phyloP scores from a whole-genome alignment of 192 early-diverging fungal genomes.

The Coemansia sp. region DNA sequence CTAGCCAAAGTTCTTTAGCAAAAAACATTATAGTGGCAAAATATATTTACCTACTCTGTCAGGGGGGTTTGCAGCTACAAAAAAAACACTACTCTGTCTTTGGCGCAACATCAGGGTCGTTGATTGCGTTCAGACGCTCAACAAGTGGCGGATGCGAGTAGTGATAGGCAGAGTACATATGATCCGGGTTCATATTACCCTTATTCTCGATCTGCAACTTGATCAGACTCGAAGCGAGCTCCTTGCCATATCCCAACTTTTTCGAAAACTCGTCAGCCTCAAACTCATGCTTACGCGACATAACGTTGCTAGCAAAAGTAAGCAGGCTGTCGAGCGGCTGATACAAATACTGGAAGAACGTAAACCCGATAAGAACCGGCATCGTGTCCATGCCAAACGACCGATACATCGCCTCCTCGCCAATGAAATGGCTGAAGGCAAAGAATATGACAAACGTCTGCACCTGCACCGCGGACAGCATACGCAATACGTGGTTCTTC shows the following conservation, averaged over 20 bases:
- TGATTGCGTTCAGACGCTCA: slow-evolving; percentile 76
- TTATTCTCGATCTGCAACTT: slow-evolving; percentile 92
- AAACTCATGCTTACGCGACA: slow-evolving; percentile 89
- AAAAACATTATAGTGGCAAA: too few species aligned
- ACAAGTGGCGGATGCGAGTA: slow-evolving; percentile 91
- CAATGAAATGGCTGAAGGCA: slow-evolving; percentile 75
- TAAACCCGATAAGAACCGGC: slow-evolving; percentile 87
- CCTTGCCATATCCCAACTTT: slow-evolving; percentile 75
- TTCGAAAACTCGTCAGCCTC: slow-evolving; percentile 91
- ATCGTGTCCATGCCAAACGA: slow-evolving; percentile 83
- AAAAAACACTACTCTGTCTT: slow-evolving; percentile 40
- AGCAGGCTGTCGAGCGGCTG: slow-evolving; percentile 77
- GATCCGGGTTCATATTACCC: slow-evolving; percentile 83
- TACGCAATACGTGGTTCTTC: slow-evolving; percentile 78
- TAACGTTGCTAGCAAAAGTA: slow-evolving; percentile 74
- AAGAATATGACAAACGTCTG: slow-evolving; percentile 79
- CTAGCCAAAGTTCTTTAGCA: too few species aligned
- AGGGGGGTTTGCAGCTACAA: background rate
- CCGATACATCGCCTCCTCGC: slow-evolving; percentile 73
- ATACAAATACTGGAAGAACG: slow-evolving; percentile 88
- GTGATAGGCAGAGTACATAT: slow-evolving; percentile 87
- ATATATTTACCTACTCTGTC: background rate
- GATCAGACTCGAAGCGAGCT: slow-evolving; percentile 77
- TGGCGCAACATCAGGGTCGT: slow-evolving; percentile 53
- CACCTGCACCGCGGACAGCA: slow-evolving; percentile 72